A percentile compares a stretch with the other conserved stretches of the same genome.
These are phyloP conservation scores for Geotrichum phurueaensis DNA, from an alignment of 1,139 yeast genomes.

Conservation along the genomic window DNA sequence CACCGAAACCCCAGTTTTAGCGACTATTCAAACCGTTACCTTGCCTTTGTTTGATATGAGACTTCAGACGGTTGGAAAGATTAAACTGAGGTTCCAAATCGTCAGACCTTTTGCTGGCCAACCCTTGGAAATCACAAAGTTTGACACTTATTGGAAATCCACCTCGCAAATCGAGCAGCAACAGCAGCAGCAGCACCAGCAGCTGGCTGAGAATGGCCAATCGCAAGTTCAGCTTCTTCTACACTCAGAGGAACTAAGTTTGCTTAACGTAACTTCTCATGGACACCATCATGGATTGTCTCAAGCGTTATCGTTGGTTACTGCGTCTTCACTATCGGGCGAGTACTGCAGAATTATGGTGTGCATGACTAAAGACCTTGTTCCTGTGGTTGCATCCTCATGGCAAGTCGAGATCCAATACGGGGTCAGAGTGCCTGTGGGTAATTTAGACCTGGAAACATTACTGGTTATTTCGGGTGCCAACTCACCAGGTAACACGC, in stretches of 20 bases:
- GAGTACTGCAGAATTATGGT: constrained; percentile 67
- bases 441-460: constrained; percentile 42
- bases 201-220: constrained; percentile 11
- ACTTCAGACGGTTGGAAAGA: constrained; percentile 74
- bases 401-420: constrained; percentile 57
- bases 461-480: constrained; percentile 29
- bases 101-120: constrained; percentile 85
- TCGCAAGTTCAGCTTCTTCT: constrained; percentile 18
- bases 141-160: constrained; percentile 95
- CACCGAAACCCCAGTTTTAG: constrained; percentile 27
- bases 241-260: constrained; percentile 14
- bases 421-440: constrained; percentile 46
- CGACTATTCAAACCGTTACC: constrained; percentile 39
- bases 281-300: constrained; percentile 21
- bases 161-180: constrained; percentile 45
- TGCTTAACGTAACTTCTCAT: constrained; percentile 7
- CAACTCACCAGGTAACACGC: constrained; percentile 7
- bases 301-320: constrained; percentile 64
- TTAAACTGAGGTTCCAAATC: constrained; percentile 71
- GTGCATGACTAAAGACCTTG: constrained; percentile 72
- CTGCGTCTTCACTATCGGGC: constrained; percentile 86
- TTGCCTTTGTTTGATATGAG: constrained; percentile 80
- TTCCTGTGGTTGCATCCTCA: constrained; percentile 75
- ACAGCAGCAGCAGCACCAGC: constrained; percentile 17
- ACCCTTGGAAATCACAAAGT: constrained; percentile 82